These are phyloP conservation scores for Aspergillus heteromorphus DNA, from an alignment of 495 filamentous ascomycete genomes.

Conservation along the genomic window DNA sequence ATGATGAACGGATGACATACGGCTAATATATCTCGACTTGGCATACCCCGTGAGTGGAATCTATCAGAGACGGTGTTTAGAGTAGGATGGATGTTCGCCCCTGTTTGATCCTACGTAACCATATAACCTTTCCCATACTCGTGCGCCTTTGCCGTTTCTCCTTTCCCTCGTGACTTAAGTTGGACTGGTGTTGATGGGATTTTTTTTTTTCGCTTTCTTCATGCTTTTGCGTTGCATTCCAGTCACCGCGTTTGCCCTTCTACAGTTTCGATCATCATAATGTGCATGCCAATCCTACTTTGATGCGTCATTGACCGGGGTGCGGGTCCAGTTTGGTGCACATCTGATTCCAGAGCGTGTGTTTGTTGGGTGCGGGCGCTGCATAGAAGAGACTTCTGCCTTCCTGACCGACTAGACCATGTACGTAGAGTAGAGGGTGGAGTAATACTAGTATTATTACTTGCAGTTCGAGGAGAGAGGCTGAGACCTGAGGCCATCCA, in stretches of 20 bases:
- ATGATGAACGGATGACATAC: conserved; percentile 26
- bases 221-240: conserved; percentile 4
- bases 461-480: no score
- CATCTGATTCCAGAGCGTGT: conserved; percentile 7
- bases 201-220: conserved; percentile 16
- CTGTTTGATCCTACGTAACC: conserved; percentile 11
- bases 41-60: conserved; percentile 15
- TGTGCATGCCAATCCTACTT: conserved; percentile 10
- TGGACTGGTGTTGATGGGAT: conserved; percentile 18
- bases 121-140: conserved; percentile 2
- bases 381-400: not conserved
- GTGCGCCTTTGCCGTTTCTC: conserved; percentile 1
- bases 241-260: conserved; percentile 3
- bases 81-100: conserved; percentile 6
- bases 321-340: conserved; percentile 9
- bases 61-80: conserved; percentile 11
- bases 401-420: not conserved
- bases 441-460: no score
- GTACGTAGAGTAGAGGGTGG: not conserved
- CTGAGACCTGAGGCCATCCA: not conserved
- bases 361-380: not conserved
- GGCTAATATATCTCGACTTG: conserved; percentile 20
- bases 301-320: conserved; percentile 17
- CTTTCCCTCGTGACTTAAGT: conserved; percentile 11
- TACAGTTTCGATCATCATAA: conserved; percentile 13